These are phyloP conservation scores for Triticum aestivum DNA, from an alignment of 176 grass and related monocot species.

Conservation along the genomic window IWGSC_CS_RefSeq_v2.1 NC_057808.1:224447465-224447964, in stretches of 20 bases:
- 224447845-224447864: slow-evolving; percentile 77
- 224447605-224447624: background rate
- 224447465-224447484: background rate
- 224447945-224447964: slow-evolving; percentile 77
- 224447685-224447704: slow-evolving; percentile 83
- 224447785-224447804: slow-evolving; percentile 57
- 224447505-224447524: background rate
- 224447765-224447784: slow-evolving; percentile 71
- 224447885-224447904: slow-evolving; percentile 83
- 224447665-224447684: slow-evolving; percentile 18
- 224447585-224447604: background rate
- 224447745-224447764: slow-evolving; percentile 61
- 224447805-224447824: slow-evolving; percentile 46
- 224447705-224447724: slow-evolving; percentile 96
- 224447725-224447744: slow-evolving; percentile 85
- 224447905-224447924: slow-evolving; percentile 83
- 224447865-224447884: slow-evolving; percentile 93
- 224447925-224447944: slow-evolving; percentile 84
- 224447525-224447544: background rate
- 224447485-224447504: background rate
- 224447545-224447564: background rate
- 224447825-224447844: slow-evolving; percentile 58
- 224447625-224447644: background rate
- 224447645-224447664: background rate
- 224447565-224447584: background rate